A percentile compares a stretch with the other conserved stretches of the same genome.
phyloP scores from a whole-genome alignment of 2,329 filamentous ascomycete genomes.

The Colletotrichum tropicicola region DNA sequence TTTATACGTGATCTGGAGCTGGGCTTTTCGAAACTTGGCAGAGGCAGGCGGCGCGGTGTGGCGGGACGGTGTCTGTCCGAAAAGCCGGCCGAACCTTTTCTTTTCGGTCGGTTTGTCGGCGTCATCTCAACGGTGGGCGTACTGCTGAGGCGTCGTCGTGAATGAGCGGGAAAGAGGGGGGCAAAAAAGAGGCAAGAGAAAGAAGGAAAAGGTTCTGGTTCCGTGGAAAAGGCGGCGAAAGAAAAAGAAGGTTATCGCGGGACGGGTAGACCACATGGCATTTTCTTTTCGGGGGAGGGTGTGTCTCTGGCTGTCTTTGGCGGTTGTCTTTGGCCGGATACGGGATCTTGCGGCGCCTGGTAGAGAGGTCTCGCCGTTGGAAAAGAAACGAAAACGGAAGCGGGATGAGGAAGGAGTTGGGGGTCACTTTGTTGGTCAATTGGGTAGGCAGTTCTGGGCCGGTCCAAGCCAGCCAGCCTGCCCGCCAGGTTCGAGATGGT shows the following conservation, averaged over 20 bases:
- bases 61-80: conserved; percentile 4
- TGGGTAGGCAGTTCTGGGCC: not conserved
- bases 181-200: not conserved
- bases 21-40: not conserved
- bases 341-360: not conserved
- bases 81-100: not conserved
- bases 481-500: not conserved
- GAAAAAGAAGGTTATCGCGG: conserved; percentile 19
- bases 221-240: not conserved
- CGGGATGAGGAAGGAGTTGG: no score
- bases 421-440: no score
- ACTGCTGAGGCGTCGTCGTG: not conserved
- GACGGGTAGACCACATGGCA: conserved; percentile 9
- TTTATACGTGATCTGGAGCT: not conserved
- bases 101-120: not conserved
- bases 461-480: no score
- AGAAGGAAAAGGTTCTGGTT: not conserved
- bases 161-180: not conserved
- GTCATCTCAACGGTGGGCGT: not conserved
- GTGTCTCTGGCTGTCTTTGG: not conserved
- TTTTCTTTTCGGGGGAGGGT: not conserved
- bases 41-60: not conserved
- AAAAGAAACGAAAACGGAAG: not conserved
- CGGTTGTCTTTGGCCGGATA: not conserved
- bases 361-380: conserved; percentile 3